Conservation (phyloP, 2,329 filamentous ascomycete species). For the Amauroascus niger region DNA sequence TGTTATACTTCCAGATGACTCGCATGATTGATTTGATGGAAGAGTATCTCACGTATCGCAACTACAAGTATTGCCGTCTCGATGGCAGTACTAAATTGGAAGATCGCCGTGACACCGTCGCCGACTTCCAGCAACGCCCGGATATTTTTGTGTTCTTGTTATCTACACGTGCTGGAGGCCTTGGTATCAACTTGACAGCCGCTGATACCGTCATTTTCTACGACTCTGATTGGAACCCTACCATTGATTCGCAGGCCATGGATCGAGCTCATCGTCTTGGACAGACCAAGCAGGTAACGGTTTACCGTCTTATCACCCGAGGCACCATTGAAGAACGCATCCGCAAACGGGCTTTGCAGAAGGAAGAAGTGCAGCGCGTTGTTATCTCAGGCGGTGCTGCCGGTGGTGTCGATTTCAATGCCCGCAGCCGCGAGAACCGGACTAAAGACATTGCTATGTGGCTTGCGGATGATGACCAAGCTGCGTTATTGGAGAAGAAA, state of each 20-base stretch:
- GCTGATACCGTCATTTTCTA: slow-evolving; percentile 99
- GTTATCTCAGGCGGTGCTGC: slow-evolving; percentile 81
- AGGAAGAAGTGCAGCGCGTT: slow-evolving; percentile 96
- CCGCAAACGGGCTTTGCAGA: slow-evolving; percentile 89
- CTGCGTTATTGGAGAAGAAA: slow-evolving; percentile 82
- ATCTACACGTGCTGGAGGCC: slow-evolving; percentile 89
- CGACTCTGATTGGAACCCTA: slow-evolving; percentile 98
- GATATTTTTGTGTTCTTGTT: slow-evolving; percentile 97
- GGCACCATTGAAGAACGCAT: slow-evolving; percentile 98
- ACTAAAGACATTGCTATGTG: slow-evolving; percentile 98
- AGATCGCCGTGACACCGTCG: slow-evolving; percentile 89
- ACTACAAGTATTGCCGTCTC: slow-evolving; percentile 95
- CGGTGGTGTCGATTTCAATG: slow-evolving; percentile 91
- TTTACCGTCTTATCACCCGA: slow-evolving; percentile 93
- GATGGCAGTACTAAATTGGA: slow-evolving; percentile 97
- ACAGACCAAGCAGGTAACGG: slow-evolving; percentile 89
- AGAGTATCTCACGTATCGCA: slow-evolving; percentile 95
- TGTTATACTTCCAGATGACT: slow-evolving; percentile 99
- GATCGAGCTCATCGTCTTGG: slow-evolving; percentile 95
- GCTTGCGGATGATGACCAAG: slow-evolving; percentile 95
- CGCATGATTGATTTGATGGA: slow-evolving; percentile 99
- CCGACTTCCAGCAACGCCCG: slow-evolving; percentile 87
- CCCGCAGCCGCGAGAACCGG: slow-evolving; percentile 77
- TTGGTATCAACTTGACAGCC: slow-evolving; percentile 93
- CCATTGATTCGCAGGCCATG: slow-evolving; percentile 98